Base-by-base conservation (phyloP, 1,284 basidiomycete genomes). In the Boletus smithii region DNA sequence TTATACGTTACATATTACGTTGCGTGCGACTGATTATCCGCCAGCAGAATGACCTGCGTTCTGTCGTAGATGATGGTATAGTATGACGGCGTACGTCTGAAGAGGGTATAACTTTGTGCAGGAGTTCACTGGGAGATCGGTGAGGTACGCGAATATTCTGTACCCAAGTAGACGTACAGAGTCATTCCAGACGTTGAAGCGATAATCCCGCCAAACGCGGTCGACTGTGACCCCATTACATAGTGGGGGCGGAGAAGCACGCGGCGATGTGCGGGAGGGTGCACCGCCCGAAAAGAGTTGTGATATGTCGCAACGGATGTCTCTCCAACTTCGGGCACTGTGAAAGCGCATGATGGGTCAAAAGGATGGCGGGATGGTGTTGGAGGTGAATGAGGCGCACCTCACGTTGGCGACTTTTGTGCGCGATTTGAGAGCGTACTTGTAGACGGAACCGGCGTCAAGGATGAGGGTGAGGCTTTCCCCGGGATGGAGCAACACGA, bases 361-460 rank as follows among this genome's bases (percentile, higher is more conserved):
- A 43, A 48, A 39, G 17, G 42, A 44, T 5, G 54, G 35, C 7
- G 29, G 23, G 27, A 49, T 26, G 49, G 35, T 32, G 23, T 6
- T 5, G 8, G 23, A 24, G 30, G 26, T 9, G 35, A 27, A 51
- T 16, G 51, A 37, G 46, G 72, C 82, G 61, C 63, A 85, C 84
- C 80, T 83, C 61, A 87, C 75, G 61, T 82, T 81, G 48, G 77
- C 81, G 30, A 86, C 81, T 60, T 79, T 81, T 42, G 77, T 73
- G 52, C 73, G 76, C 53, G 74, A 75, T 64, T 85, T 85, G 49
- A 86, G 68, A 33, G 80, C 81, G 62, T 86, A 85, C 57, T 77
- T 76, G 70, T 86, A 86, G 37, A 77, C 68, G 18, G 77, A 75
- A 14, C 84, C 83, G 33, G 84, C 81, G 59, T 84, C 81, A 50